Conservation (phyloP, 768 basidiomycete genomes). For the Amanita pallidorosea region DNA sequence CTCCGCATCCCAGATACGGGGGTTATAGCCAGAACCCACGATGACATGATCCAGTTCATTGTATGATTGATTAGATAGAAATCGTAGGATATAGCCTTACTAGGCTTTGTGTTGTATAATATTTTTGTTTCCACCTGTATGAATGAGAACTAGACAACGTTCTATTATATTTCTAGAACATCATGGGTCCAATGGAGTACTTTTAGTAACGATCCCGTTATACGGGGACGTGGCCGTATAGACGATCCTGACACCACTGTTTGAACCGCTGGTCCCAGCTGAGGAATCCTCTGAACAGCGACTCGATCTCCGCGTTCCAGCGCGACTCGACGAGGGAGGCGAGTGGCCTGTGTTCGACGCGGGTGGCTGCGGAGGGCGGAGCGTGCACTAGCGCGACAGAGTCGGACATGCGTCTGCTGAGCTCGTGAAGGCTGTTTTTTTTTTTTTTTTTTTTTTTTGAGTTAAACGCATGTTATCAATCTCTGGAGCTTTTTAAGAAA, state of each 20-base stretch:
- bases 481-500: background rate
- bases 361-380: conserved; percentile 44
- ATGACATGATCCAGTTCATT: too few species aligned
- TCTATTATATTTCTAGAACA: too few species aligned
- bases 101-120: too few species aligned
- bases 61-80: too few species aligned
- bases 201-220: background rate
- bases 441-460: too few species aligned
- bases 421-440: conserved; percentile 29
- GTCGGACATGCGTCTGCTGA: conserved; percentile 41
- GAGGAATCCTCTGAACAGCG: conserved; percentile 29
- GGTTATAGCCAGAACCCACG: background rate
- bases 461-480: too few species aligned
- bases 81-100: too few species aligned
- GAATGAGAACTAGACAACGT: too few species aligned
- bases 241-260: conserved; percentile 33
- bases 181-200: too few species aligned
- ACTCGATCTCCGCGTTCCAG: conserved; percentile 51
- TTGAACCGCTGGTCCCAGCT: conserved; percentile 34
- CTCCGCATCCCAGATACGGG: conserved; percentile 1
- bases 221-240: conserved; percentile 26
- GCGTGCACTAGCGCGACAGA: conserved; percentile 35
- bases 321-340: conserved; percentile 34
- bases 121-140: too few species aligned
- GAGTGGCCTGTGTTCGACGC: conserved; percentile 39